phyloP scores from a whole-genome alignment of 2,329 filamentous ascomycete species.

The Aspergillus pseudonomiae region DNA sequence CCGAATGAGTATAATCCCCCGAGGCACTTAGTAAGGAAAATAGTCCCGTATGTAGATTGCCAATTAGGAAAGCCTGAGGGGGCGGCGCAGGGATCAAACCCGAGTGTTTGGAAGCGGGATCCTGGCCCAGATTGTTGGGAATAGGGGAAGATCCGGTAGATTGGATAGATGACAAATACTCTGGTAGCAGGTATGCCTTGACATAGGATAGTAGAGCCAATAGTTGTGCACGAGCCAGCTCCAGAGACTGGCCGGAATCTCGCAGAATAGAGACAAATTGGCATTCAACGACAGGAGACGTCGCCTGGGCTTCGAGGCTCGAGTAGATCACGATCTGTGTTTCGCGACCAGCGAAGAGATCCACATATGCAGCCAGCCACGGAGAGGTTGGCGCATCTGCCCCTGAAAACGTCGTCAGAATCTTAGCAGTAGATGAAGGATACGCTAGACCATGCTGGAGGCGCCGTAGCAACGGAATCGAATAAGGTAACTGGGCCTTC shows the following conservation, averaged over 20 bases:
- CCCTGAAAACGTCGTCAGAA: constrained; percentile 37
- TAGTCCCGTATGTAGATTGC: constrained; percentile 40
- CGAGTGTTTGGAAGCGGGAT: constrained; percentile 10
- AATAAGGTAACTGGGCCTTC: constrained; percentile 40
- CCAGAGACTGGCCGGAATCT: constrained; percentile 13
- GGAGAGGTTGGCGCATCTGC: constrained; percentile 20
- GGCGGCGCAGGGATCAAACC: constrained; percentile 29
- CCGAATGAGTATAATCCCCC: constrained; percentile 16
- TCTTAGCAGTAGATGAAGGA: constrained; percentile 35
- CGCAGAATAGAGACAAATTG: constrained; percentile 18
- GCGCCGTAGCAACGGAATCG: constrained; percentile 40
- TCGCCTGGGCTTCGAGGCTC: constrained; percentile 36
- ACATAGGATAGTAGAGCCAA: constrained; percentile 32
- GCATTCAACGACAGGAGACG: constrained; percentile 1
- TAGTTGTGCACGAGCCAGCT: constrained; percentile 29
- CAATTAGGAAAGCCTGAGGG: constrained; percentile 39
- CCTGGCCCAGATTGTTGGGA: not conserved
- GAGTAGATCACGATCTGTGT: constrained; percentile 48
- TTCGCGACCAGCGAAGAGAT: constrained; percentile 41
- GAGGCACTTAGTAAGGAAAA: constrained; percentile 30
- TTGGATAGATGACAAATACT: constrained; percentile 3
- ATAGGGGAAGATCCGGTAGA: not conserved
- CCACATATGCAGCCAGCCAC: constrained; percentile 47
- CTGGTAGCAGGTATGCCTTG: constrained; percentile 25
- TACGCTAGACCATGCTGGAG: constrained; percentile 42